Conservation (phyloP, 345 rosid genomes). For the Gossypium bickii region DNA sequence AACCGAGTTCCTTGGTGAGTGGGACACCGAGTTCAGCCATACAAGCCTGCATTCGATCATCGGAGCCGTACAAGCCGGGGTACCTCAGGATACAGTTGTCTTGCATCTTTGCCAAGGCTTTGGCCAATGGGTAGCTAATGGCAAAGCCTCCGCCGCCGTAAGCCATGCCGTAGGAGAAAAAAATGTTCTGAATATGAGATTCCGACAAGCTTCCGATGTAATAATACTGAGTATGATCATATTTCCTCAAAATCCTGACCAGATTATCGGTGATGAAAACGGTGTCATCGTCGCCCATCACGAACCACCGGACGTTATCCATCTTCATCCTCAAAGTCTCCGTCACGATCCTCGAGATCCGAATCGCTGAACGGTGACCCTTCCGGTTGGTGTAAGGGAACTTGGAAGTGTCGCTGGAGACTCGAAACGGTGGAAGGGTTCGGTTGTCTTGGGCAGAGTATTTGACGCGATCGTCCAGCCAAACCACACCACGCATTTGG, state of each 20-base stretch:
- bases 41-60: constrained; percentile 98
- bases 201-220: constrained; percentile 97
- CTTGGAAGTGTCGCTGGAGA: constrained; percentile 67
- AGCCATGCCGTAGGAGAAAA: constrained; percentile 96
- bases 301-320: constrained; percentile 84
- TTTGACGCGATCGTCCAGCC: constrained; percentile 64
- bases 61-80: constrained; percentile 93
- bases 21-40: constrained; percentile 99
- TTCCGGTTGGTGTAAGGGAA: constrained; percentile 70
- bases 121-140: constrained; percentile 83
- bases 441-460: constrained; percentile 23
- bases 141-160: constrained; percentile 99
- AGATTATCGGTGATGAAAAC: constrained; percentile 85
- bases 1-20: constrained; percentile 85
- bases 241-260: constrained; percentile 63
- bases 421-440: constrained; percentile 50
- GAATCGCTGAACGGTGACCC: constrained; percentile 90
- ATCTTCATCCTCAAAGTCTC: constrained; percentile 65
- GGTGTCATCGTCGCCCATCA: constrained; percentile 99
- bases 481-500: constrained; percentile 77
- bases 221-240: constrained; percentile 80
- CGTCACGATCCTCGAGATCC: constrained; percentile 93
- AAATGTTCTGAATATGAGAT: constrained; percentile 88
- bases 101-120: constrained; percentile 79
- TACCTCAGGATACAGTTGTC: constrained; percentile 84